These are phyloP conservation scores for Marasmius sp. DNA, from an alignment of 1,284 basidiomycete genomes.

Conservation along the genomic window DNA sequence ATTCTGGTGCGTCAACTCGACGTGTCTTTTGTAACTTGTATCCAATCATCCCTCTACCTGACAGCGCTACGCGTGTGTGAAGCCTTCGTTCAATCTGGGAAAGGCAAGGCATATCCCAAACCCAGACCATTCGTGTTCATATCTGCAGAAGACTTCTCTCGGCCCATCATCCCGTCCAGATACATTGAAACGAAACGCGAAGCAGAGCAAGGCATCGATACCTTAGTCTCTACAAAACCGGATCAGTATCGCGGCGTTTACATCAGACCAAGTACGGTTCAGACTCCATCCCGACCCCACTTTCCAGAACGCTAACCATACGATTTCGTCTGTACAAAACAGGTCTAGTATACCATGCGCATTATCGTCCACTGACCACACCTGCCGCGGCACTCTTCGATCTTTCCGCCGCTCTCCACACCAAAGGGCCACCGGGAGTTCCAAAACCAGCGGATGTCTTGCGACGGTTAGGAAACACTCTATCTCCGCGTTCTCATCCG, in stretches of 20 bases:
- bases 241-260: conserved; percentile 64
- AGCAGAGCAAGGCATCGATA: conserved; percentile 73
- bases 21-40: background rate
- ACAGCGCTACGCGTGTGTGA: conserved; percentile 75
- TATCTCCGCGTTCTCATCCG: conserved; percentile 21
- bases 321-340: conserved; percentile 13
- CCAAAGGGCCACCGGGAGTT: conserved; percentile 50
- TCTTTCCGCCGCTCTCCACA: conserved; percentile 69
- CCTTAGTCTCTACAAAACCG: conserved; percentile 40
- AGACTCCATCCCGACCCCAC: conserved; percentile 1
- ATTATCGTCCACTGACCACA: conserved; percentile 85
- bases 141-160: conserved; percentile 92
- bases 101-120: conserved; percentile 27
- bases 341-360: conserved; percentile 96
- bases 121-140: conserved; percentile 86
- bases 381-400: conserved; percentile 86
- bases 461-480: conserved; percentile 45
- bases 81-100: conserved; percentile 57
- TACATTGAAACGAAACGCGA: conserved; percentile 92
- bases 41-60: conserved; percentile 1
- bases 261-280: conserved; percentile 78
- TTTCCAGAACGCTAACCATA: conserved; percentile 8
- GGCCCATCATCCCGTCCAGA: conserved; percentile 79
- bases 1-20: conserved; percentile 68
- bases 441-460: conserved; percentile 67